These are phyloP conservation scores for Oenanthe sinensis DNA, from an alignment of 129 eudicot species.

Conservation along the genomic window DNA sequence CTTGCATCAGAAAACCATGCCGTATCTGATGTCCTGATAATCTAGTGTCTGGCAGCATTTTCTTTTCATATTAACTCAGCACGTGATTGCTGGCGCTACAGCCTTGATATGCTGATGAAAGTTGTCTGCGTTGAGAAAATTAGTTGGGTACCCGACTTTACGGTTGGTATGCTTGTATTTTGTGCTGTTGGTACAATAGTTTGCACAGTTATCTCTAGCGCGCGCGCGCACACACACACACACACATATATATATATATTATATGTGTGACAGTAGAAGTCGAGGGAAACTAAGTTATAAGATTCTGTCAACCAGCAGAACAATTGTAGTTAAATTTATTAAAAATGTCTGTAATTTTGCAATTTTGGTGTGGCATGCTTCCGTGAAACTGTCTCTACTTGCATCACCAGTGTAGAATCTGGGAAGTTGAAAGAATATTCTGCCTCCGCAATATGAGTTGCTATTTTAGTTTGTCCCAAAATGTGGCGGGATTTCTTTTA, in stretches of 20 bases:
- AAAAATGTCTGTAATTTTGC: background rate
- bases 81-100: background rate
- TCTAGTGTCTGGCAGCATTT: background rate
- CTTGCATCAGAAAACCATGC: background rate
- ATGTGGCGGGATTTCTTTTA: background rate
- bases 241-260: background rate
- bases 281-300: background rate
- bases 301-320: background rate
- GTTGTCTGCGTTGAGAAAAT: background rate
- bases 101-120: background rate
- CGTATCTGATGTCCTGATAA: background rate
- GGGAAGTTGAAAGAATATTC: background rate
- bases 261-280: background rate
- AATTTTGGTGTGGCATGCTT: background rate
- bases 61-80: background rate
- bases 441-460: background rate
- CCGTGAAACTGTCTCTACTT: background rate
- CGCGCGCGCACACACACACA: no score
- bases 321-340: background rate
- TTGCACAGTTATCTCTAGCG: background rate
- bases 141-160: constrained; percentile 3
- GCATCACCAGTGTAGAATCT: background rate
- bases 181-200: background rate
- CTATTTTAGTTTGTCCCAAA: background rate
- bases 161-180: constrained; percentile 1